Evolutionary conservation across 2,329 filamentous ascomycete species (phyloP).

Genomic region (Aspergillus floridensis): DNA sequence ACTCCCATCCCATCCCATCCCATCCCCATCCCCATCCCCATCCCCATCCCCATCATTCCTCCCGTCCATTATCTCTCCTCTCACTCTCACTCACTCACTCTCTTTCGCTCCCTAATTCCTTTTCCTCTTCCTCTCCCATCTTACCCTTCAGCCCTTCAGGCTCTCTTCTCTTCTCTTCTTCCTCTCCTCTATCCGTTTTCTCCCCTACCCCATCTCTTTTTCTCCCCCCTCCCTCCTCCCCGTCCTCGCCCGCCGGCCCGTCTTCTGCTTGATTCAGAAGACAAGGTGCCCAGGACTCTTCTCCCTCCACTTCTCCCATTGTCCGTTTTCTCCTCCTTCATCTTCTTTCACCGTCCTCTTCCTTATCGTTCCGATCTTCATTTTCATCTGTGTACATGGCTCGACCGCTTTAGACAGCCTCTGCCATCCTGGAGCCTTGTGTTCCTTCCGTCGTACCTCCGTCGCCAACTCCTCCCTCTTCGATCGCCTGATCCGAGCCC

Average conservation of each 20-base stretch:
- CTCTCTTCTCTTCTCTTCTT: slow-evolving; percentile 15
- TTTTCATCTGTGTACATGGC: slow-evolving; percentile 33
- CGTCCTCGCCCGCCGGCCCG: slow-evolving; percentile 22
- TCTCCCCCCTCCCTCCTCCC: slow-evolving; percentile 18
- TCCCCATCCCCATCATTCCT: slow-evolving; percentile 25
- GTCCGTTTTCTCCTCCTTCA: slow-evolving; percentile 9
- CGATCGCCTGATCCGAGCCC: slow-evolving; percentile 27
- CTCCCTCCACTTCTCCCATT: slow-evolving; percentile 17
- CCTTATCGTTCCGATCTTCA: slow-evolving; percentile 1
- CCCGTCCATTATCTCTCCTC: slow-evolving; percentile 30
- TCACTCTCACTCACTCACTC: slow-evolving; percentile 21
- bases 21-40: no score
- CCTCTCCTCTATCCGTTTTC: slow-evolving; percentile 16
- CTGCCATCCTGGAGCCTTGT: slow-evolving; percentile 28
- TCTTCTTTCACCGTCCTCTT: slow-evolving; percentile 8
- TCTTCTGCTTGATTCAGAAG: slow-evolving; percentile 30
- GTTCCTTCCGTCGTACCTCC: slow-evolving; percentile 26
- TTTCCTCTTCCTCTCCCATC: slow-evolving; percentile 29
- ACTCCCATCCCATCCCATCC: slow-evolving; percentile 11
- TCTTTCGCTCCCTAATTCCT: slow-evolving; percentile 21
- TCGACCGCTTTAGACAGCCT: slow-evolving; percentile 28
- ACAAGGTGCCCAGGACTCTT: slow-evolving; percentile 31
- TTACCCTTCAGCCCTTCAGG: slow-evolving; percentile 22
- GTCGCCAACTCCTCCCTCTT: slow-evolving; percentile 27
- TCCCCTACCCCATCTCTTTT: slow-evolving; percentile 20